Base-by-base conservation (phyloP, 2,329 filamentous ascomycete species). In the Aschersonia sp. region DNA sequence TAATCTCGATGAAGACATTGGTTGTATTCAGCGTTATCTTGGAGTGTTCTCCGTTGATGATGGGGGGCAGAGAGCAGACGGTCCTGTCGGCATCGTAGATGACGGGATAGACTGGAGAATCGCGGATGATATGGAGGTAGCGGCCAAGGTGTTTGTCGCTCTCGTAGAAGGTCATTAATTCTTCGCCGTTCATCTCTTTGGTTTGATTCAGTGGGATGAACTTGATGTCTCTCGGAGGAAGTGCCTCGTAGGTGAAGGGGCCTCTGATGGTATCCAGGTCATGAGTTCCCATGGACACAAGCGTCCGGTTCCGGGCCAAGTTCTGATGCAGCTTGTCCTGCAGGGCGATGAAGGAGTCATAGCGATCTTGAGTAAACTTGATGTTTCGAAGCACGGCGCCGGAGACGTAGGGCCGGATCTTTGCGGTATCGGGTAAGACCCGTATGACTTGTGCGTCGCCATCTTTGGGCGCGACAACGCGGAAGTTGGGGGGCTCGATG, bases 261-360 rank as follows among this genome's bases (percentile, higher is more conserved):
- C 89, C 92, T 66, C 94, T 73, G 57, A 98, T 73, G 20, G 87
- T 96, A 62, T 97, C 89, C 53, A 97, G 73, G 63, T 98, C 91
- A 66, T 98, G 92, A 3, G 92, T 98, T 57, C 92, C 92, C 61
- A 98, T 96, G 29, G 91, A 85, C n/a, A 96, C 91, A 44, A 98
- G 71, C 1, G 91, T 96, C 58, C 92, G 75, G 66, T 97, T 86
- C 52, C 92, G 81, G 45, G 92, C 94, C 55, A 98, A 72, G 62
- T 98, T 98, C 64, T 91, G 85, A 71, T 98, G 92, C 45, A 98
- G 78, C 72, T 98, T 98, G 70, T 98, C 94, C 71, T 98, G 92
- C 45, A 98, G 77, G 49, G 84, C 79, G 63, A 98, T 98, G 84
- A 98, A 98, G 60, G 89, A 96, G 57, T 94, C 87, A 66, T 98